Evolutionary conservation across 1,139 yeast genomes (phyloP).

Genomic region (Arxiozyma telluris): DNA sequence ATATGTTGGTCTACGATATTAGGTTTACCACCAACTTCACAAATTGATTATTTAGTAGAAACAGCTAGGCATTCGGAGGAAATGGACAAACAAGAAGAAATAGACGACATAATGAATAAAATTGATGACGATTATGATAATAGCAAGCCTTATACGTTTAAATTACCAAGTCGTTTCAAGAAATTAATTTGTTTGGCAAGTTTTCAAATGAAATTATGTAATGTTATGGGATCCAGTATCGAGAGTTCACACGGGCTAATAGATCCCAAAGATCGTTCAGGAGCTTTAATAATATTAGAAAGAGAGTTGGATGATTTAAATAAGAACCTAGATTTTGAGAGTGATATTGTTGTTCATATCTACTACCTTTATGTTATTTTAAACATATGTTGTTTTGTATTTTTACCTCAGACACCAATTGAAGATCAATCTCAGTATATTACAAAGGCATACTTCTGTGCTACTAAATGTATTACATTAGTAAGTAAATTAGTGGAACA

Average conservation of each 20-base stretch:
- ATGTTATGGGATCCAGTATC: constrained; percentile 84
- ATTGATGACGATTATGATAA: constrained; percentile 4
- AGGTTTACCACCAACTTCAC: constrained; percentile 81
- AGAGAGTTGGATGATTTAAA: constrained; percentile 68
- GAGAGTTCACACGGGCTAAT: constrained; percentile 82
- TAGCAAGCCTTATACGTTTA: constrained; percentile 5
- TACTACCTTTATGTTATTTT: constrained; percentile 70
- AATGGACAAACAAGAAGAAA: constrained; percentile 7
- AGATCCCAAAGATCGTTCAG: constrained; percentile 77
- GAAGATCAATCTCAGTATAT: constrained; percentile 78
- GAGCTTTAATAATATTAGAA: constrained; percentile 64
- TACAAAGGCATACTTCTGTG: constrained; percentile 68
- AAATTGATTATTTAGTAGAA: constrained; percentile 76
- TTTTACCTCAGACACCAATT: constrained; percentile 81
- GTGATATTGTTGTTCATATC: constrained; percentile 66
- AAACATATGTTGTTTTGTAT: constrained; percentile 83
- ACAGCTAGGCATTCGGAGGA: constrained; percentile 56
- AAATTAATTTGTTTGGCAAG: constrained; percentile 66
- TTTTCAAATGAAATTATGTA: constrained; percentile 76
- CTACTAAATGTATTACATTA: constrained; percentile 74
- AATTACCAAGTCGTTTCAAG: constrained; percentile 63
- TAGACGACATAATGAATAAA: not conserved
- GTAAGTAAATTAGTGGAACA: constrained; percentile 62
- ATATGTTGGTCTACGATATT: constrained; percentile 85
- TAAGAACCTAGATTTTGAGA: constrained; percentile 30